A percentile compares a stretch with the other conserved stretches of the same genome.
These are phyloP conservation scores for Oidium heveae DNA, from an alignment of 2,329 filamentous ascomycete species.

Conservation along the genomic window DNA sequence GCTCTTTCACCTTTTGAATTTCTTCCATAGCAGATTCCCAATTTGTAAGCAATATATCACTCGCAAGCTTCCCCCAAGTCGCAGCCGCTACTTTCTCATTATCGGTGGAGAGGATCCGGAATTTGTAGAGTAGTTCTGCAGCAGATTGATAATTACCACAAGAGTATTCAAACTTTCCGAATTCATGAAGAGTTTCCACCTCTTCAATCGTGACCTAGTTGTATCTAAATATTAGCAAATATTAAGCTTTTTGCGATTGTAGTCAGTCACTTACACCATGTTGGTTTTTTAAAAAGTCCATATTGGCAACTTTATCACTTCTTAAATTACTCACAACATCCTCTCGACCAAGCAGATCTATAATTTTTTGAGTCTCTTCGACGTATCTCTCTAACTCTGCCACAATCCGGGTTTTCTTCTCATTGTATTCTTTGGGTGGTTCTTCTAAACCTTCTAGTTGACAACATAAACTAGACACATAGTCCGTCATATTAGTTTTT, in stretches of 20 bases:
- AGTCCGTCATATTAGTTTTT: slow-evolving; percentile 98
- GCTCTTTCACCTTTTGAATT: slow-evolving; percentile 69
- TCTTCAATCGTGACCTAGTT: slow-evolving; percentile 63
- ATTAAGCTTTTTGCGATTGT: background rate
- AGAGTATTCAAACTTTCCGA: slow-evolving; percentile 92
- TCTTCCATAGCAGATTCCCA: slow-evolving; percentile 90
- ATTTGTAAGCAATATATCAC: slow-evolving; percentile 80
- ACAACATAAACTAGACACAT: slow-evolving; percentile 75
- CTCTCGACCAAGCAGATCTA: slow-evolving; percentile 62
- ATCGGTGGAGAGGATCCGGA: slow-evolving; percentile 92
- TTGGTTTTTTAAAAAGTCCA: slow-evolving; percentile 92
- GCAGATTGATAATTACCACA: slow-evolving; percentile 83
- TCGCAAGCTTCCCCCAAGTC: slow-evolving; percentile 94
- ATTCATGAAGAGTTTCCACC: slow-evolving; percentile 89
- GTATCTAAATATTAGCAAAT: background rate
- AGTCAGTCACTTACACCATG: slow-evolving; percentile 42
- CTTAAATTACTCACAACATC: slow-evolving; percentile 76
- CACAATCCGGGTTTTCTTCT: slow-evolving; percentile 75
- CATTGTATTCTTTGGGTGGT: slow-evolving; percentile 60
- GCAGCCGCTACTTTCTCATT: slow-evolving; percentile 92
- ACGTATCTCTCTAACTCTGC: slow-evolving; percentile 60
- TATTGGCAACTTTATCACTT: slow-evolving; percentile 94
- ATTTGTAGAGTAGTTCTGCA: slow-evolving; percentile 84
- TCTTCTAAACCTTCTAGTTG: slow-evolving; percentile 62
- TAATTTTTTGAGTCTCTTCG: slow-evolving; percentile 72